Percentiles rank a stretch among this genome's conserved stretches.
phyloP scores from a whole-genome alignment of 345 rosid species.

The Populus simonii region DNA sequence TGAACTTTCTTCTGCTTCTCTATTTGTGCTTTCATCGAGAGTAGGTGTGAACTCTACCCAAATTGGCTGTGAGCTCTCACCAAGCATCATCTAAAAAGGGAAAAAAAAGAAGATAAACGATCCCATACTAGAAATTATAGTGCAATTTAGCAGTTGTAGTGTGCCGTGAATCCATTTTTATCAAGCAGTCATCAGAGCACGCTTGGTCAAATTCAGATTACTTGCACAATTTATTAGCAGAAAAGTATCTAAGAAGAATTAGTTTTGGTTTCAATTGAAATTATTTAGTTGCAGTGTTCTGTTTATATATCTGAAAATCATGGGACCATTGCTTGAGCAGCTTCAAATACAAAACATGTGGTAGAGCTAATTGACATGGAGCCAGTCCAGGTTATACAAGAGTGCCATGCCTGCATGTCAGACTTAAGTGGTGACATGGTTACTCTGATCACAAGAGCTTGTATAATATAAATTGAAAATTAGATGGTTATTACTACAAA shows the following conservation, averaged over 20 bases:
- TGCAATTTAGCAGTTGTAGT: neutral
- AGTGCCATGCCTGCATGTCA: neutral
- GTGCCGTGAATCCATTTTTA: neutral
- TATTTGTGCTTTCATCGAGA: conserved; percentile 24
- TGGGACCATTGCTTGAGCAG: neutral
- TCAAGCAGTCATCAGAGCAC: neutral
- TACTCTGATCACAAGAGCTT: neutral
- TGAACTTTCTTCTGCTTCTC: conserved; percentile 38
- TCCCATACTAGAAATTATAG: neutral
- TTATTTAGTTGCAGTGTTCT: neutral
- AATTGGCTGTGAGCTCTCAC: conserved; percentile 49
- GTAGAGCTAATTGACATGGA: neutral
- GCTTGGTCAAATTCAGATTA: neutral
- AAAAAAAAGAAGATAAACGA: neutral
- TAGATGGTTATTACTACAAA: neutral
- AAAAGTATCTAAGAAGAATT: neutral
- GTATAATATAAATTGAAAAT: neutral
- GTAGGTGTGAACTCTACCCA: conserved; percentile 51
- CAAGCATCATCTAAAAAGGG: conserved; percentile 47
- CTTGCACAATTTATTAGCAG: neutral
- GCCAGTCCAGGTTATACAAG: neutral
- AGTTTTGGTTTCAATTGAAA: neutral
- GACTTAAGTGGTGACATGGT: neutral
- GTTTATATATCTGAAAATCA: neutral
- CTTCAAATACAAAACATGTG: neutral